A percentile compares a stretch with the other conserved stretches of the same genome.
Conservation (phyloP, 306 rosid genomes). For the Alnus glutinosa region DNA sequence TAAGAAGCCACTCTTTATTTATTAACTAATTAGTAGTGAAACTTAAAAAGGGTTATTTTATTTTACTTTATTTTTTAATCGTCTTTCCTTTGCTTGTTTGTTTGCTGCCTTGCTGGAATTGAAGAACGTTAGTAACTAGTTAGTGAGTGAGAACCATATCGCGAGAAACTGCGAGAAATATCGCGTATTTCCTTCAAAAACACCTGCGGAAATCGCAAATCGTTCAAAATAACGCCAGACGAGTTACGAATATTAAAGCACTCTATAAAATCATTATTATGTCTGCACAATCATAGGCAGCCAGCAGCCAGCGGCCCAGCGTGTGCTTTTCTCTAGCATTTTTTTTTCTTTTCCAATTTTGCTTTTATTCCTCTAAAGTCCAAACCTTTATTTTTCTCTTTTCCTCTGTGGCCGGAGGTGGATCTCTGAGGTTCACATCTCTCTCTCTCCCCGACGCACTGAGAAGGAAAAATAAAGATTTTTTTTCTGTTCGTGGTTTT, state of each 20-base stretch:
- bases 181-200: too few species aligned
- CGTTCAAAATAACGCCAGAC: background rate
- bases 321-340: too few species aligned
- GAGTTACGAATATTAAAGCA: background rate
- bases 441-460: slow-evolving; percentile 27
- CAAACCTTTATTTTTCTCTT: background rate
- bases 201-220: too few species aligned
- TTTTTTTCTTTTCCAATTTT: background rate
- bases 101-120: background rate
- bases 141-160: too few species aligned
- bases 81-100: too few species aligned
- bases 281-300: too few species aligned
- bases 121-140: background rate
- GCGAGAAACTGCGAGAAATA: background rate
- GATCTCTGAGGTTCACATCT: slow-evolving; percentile 35
- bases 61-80: too few species aligned
- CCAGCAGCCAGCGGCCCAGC: too few species aligned
- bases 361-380: background rate
- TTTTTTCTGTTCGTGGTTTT: background rate
- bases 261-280: too few species aligned
- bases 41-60: background rate
- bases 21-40: background rate
- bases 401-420: slow-evolving; percentile 28
- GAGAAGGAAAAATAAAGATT: slow-evolving; percentile 12
- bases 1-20: background rate